phyloP scores from a whole-genome alignment of 139 green algal species.

The Chlamydomonas asymmetrica region DNA sequence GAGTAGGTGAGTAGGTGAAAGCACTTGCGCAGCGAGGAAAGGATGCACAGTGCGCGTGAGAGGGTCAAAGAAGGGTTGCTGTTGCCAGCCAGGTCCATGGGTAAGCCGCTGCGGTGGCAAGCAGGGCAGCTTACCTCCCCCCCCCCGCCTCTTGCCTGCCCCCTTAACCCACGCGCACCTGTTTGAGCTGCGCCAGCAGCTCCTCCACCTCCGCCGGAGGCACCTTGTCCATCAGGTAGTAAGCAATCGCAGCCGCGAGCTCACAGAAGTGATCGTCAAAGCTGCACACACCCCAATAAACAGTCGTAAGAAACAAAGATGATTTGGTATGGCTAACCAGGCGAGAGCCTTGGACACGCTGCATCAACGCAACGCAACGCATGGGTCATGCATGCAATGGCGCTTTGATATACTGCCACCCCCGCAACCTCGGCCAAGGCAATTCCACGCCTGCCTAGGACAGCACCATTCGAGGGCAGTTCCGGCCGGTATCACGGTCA shows the following conservation, averaged over 20 bases:
- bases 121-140: background rate
- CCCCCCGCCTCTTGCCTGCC: no score
- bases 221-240: constrained; percentile 1
- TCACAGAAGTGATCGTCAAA: constrained; percentile 12
- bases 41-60: no score
- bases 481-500: no score
- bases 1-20: no score
- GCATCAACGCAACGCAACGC: background rate
- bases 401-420: background rate
- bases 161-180: background rate
- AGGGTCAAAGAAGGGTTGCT: background rate
- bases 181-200: background rate
- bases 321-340: no score
- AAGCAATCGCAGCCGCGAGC: background rate
- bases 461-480: background rate
- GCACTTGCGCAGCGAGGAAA: no score
- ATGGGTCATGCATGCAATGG: background rate
- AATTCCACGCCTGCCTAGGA: background rate
- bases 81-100: background rate
- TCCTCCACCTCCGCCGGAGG: background rate
- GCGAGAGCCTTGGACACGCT: background rate
- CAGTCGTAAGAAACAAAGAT: no score
- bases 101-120: background rate
- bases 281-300: no score
- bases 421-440: no score